Evolutionary conservation across 78 protist genomes (phyloP).

Genomic region (Dictyostelium discoideum): dicty_2.7 NC_007091.3:4261001-4261500

Average conservation of each 20-base stretch:
- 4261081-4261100: conserved; percentile 78
- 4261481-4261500: conserved; percentile 10
- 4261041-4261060: conserved; percentile 63
- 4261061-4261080: conserved; percentile 73
- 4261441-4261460: conserved; percentile 23
- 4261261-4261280: neutral
- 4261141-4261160: conserved; percentile 58
- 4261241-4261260: conserved; percentile 29
- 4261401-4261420: conserved; percentile 77
- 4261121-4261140: conserved; percentile 48
- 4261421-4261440: conserved; percentile 48
- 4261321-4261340: conserved; percentile 36
- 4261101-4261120: conserved; percentile 58
- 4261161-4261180: conserved; percentile 19
- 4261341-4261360: conserved; percentile 57
- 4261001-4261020: conserved; percentile 44
- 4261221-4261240: conserved; percentile 81
- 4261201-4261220: conserved; percentile 78
- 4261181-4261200: conserved; percentile 68
- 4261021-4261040: conserved; percentile 67
- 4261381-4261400: conserved; percentile 71
- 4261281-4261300: neutral
- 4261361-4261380: conserved; percentile 63
- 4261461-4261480: conserved; percentile 8
- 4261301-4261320: conserved; percentile 32